phyloP scores from a whole-genome alignment of 176 grass and related monocot genomes.

The maize (Zea mays) region DNA sequence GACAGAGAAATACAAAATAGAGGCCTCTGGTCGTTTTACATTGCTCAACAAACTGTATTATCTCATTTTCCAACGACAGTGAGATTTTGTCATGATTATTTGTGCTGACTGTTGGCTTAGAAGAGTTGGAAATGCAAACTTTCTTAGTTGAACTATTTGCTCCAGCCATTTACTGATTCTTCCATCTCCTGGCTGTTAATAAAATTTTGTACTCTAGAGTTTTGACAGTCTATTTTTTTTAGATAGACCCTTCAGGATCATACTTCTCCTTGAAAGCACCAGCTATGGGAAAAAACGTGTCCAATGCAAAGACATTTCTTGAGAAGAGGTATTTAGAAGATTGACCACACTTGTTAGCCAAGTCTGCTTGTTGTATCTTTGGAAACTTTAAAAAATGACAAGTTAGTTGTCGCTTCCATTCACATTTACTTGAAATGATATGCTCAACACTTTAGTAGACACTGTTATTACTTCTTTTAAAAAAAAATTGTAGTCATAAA shows the following conservation, averaged over 20 bases:
- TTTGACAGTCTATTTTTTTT: conserved; percentile 1
- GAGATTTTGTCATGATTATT: neutral
- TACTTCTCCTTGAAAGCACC: conserved; percentile 99
- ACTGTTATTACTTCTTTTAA: neutral
- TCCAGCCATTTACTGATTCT: neutral
- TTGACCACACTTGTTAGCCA: neutral
- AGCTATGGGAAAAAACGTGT: conserved; percentile 99
- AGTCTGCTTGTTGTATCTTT: neutral
- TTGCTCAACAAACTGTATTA: neutral
- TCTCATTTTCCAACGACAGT: neutral
- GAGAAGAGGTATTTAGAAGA: conserved; percentile 75
- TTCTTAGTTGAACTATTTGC: neutral
- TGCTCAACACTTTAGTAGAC: neutral
- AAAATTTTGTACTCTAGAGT: neutral
- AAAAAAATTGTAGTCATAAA: neutral
- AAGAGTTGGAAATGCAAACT: neutral
- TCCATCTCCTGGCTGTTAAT: neutral
- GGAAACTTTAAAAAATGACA: neutral
- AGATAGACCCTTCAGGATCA: conserved; percentile 92
- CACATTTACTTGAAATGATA: neutral
- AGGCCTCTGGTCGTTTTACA: neutral
- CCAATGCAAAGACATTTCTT: conserved; percentile 96
- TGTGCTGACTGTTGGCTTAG: neutral
- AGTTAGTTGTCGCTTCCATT: neutral
- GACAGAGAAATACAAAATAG: neutral